These are phyloP conservation scores for Vanrija sp. DNA, from an alignment of 1,284 basidiomycete genomes.

Conservation along the genomic window DNA sequence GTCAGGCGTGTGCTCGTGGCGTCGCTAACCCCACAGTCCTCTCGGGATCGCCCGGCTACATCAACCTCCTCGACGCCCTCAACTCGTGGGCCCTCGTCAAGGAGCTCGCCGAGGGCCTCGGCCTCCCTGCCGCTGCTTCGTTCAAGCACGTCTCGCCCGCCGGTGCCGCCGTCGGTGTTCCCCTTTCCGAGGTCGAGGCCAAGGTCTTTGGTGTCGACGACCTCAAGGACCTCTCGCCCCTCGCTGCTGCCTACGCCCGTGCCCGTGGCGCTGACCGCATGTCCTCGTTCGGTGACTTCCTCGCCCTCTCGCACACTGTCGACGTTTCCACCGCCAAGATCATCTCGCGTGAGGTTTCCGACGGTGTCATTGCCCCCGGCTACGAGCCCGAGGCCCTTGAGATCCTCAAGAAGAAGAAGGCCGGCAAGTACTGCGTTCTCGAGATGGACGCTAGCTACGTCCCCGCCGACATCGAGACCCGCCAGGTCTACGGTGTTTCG, in stretches of 20 bases:
- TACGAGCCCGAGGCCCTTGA: slow-evolving; percentile 87
- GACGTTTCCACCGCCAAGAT: slow-evolving; percentile 93
- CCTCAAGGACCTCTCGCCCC: slow-evolving; percentile 76
- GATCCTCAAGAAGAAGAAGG: slow-evolving; percentile 93
- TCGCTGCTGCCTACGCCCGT: slow-evolving; percentile 92
- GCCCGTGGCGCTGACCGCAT: slow-evolving; percentile 97
- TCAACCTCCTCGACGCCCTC: slow-evolving; percentile 97
- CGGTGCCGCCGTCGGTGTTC: slow-evolving; percentile 86
- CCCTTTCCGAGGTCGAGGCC: slow-evolving; percentile 79
- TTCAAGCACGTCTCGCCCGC: slow-evolving; percentile 99
- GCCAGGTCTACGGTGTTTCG: slow-evolving; percentile 90
- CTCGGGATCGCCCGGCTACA: slow-evolving; percentile 94
- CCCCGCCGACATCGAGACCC: slow-evolving; percentile 77
- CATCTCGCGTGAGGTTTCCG: slow-evolving; percentile 95
- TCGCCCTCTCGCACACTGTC: slow-evolving; percentile 87
- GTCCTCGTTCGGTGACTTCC: slow-evolving; percentile 99
- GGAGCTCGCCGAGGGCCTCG: slow-evolving; percentile 77
- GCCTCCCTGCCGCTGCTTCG: slow-evolving; percentile 89
- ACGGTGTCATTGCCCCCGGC: slow-evolving; percentile 94
- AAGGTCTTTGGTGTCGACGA: slow-evolving; percentile 97
- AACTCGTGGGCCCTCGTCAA: slow-evolving; percentile 96
- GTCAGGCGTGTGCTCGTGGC: slow-evolving; percentile 48
- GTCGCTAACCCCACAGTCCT: slow-evolving; percentile 58
- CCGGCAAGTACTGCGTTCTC: slow-evolving; percentile 96
- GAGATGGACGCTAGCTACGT: slow-evolving; percentile 80